Conservation (phyloP, 164 flowering plant genomes). For the Nymphaea colorata region DNA sequence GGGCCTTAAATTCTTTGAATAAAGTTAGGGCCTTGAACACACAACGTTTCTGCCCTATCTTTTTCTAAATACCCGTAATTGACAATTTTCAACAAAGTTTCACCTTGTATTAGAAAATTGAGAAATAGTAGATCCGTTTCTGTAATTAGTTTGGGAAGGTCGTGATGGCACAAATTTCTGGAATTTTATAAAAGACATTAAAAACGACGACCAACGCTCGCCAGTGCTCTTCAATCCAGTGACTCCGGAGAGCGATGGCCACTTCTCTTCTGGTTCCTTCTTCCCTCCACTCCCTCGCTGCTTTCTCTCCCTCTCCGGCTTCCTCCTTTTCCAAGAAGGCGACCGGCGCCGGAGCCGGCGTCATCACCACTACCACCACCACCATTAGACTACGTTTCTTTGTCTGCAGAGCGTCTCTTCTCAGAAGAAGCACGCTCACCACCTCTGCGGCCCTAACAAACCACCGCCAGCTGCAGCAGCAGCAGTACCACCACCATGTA, state of each 20-base stretch:
- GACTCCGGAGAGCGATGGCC: constrained; percentile 7
- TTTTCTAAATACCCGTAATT: too few relatives aligned
- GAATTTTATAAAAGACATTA: too few relatives aligned
- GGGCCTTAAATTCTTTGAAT: too few relatives aligned
- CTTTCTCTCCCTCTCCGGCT: constrained; percentile 3
- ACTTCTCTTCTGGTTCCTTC: constrained; percentile 11
- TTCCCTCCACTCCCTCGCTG: constrained; percentile 12
- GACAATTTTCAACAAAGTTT: too few relatives aligned
- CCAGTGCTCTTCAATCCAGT: not conserved
- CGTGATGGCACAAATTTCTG: too few relatives aligned
- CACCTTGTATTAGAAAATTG: too few relatives aligned
- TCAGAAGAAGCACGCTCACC: constrained; percentile 1
- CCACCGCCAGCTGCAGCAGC: constrained; percentile 4
- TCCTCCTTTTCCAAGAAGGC: not conserved
- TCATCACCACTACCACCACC: not conserved
- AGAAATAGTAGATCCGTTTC: too few relatives aligned
- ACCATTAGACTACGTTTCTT: constrained; percentile 10
- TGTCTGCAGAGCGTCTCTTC: constrained; percentile 4
- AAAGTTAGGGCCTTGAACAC: too few relatives aligned
- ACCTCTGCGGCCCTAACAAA: constrained; percentile 3
- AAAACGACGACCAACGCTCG: not conserved
- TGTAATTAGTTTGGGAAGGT: too few relatives aligned
- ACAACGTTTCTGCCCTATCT: too few relatives aligned
- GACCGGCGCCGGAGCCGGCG: too few relatives aligned
- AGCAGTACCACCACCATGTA: not conserved